These are phyloP conservation scores for Leccinum arenicola DNA, from an alignment of 768 basidiomycete genomes.

Conservation along the genomic window DNA sequence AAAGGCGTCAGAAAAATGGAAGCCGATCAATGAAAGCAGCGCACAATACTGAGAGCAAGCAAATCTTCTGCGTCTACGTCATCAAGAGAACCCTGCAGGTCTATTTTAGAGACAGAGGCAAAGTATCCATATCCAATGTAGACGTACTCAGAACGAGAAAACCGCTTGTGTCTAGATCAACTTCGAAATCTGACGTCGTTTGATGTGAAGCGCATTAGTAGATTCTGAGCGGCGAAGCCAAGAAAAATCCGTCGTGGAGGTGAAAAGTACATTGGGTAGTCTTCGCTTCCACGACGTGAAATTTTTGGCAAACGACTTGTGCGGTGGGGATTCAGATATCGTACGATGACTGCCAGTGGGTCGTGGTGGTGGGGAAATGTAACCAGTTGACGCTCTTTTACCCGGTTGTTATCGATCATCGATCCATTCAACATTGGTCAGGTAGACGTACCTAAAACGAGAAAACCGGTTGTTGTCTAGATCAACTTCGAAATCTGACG, in stretches of 20 bases:
- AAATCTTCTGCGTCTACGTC: background rate
- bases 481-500: background rate
- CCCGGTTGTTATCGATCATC: no score
- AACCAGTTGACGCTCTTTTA: no score
- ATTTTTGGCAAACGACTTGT: no score
- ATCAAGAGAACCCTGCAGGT: background rate
- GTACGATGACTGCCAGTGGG: no score
- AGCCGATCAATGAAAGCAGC: background rate
- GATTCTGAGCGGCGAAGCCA: background rate
- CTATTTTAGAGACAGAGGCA: background rate
- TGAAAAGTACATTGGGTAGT: background rate
- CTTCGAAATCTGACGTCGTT: background rate
- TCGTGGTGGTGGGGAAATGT: no score
- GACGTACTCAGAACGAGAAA: background rate
- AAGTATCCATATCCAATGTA: background rate
- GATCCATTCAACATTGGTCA: background rate
- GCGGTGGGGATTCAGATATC: no score
- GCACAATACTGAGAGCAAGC: conserved; percentile 6
- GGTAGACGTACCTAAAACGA: background rate
- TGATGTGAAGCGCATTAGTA: background rate
- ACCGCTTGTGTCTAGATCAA: background rate
- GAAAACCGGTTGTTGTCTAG: background rate
- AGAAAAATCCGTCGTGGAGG: background rate
- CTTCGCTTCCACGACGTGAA: background rate
- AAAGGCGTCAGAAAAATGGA: background rate